phyloP scores from a whole-genome alignment of 148 eudicot genomes.

The Nyssa sinensis region DNA sequence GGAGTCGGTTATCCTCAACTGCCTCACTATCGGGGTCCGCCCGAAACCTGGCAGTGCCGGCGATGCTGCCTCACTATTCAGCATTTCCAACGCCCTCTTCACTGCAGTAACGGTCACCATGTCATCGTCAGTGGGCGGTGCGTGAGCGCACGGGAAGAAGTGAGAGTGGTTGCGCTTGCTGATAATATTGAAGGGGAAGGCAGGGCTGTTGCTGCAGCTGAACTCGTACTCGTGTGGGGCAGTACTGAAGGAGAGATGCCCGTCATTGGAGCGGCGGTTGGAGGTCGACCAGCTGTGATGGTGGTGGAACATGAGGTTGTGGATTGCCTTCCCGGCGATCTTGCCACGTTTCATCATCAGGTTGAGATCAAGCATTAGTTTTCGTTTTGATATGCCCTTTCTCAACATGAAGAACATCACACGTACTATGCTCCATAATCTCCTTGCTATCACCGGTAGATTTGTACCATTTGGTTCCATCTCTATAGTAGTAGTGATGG shows the following conservation, averaged over 20 bases:
- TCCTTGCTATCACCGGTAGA: conserved; percentile 34
- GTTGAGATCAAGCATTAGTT: conserved; percentile 45
- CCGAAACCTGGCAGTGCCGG: conserved; percentile 50
- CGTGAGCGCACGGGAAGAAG: conserved; percentile 9
- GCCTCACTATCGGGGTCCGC: conserved; percentile 45
- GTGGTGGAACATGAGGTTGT: conserved; percentile 40
- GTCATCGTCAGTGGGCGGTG: conserved; percentile 13
- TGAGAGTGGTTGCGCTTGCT: conserved; percentile 14
- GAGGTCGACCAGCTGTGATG: conserved; percentile 10
- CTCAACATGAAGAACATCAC: conserved; percentile 44
- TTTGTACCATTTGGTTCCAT: conserved; percentile 64
- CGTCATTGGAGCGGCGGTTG: conserved; percentile 1
- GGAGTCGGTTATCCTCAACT: conserved; percentile 61
- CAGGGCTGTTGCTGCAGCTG: conserved; percentile 66
- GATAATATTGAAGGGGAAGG: conserved; percentile 28
- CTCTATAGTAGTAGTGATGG: neutral
- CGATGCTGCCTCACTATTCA: conserved; percentile 27
- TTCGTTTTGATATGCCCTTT: conserved; percentile 46
- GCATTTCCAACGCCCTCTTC: conserved; percentile 34
- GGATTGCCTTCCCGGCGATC: conserved; percentile 39
- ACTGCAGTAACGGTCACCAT: conserved; percentile 25
- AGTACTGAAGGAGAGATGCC: neutral
- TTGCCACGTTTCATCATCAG: conserved; percentile 44
- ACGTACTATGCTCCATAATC: conserved; percentile 38
- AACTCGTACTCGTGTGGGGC: conserved; percentile 57